Conservation (phyloP, 768 basidiomycete genomes). For the Auricularia cornea region DNA sequence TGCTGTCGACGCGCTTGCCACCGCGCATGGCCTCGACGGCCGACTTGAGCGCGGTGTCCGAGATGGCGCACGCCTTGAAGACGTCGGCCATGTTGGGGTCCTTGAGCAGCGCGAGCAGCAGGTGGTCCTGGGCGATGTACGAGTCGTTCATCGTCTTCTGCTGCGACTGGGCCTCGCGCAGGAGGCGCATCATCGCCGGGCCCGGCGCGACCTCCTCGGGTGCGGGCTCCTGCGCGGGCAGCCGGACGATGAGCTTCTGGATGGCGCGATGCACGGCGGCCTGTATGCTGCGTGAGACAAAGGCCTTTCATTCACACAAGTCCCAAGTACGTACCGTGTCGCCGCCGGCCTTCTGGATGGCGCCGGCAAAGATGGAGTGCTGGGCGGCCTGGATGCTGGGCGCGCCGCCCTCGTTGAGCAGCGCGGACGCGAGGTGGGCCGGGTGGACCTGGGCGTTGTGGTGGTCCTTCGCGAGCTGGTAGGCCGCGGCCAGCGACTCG, state of each 20-base stretch:
- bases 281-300: slow-evolving; percentile 24
- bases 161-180: slow-evolving; percentile 66
- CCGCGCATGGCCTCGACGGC: slow-evolving; percentile 75
- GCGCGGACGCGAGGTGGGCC: slow-evolving; percentile 69
- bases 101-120: slow-evolving; percentile 77
- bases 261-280: slow-evolving; percentile 56
- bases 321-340: slow-evolving; percentile 60
- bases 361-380: slow-evolving; percentile 61
- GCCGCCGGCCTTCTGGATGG: slow-evolving; percentile 76
- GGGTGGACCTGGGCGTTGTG: slow-evolving; percentile 80
- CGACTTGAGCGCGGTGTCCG: slow-evolving; percentile 62
- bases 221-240: slow-evolving; percentile 77
- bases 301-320: background rate
- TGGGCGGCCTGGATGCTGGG: background rate
- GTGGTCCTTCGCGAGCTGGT: slow-evolving; percentile 79
- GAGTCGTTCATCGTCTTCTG: slow-evolving; percentile 84
- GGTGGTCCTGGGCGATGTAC: slow-evolving; percentile 89
- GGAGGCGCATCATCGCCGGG: slow-evolving; percentile 45
- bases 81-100: slow-evolving; percentile 57
- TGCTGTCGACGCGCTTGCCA: slow-evolving; percentile 76
- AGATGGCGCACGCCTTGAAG: slow-evolving; percentile 67
- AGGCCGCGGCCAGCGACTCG: slow-evolving; percentile 56
- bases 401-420: slow-evolving; percentile 60
- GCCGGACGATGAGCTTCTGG: slow-evolving; percentile 67
- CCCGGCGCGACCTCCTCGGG: slow-evolving; percentile 72